These are phyloP conservation scores for Cladosporium sp. DNA, from an alignment of 2,329 filamentous ascomycete genomes.

Conservation along the genomic window DNA sequence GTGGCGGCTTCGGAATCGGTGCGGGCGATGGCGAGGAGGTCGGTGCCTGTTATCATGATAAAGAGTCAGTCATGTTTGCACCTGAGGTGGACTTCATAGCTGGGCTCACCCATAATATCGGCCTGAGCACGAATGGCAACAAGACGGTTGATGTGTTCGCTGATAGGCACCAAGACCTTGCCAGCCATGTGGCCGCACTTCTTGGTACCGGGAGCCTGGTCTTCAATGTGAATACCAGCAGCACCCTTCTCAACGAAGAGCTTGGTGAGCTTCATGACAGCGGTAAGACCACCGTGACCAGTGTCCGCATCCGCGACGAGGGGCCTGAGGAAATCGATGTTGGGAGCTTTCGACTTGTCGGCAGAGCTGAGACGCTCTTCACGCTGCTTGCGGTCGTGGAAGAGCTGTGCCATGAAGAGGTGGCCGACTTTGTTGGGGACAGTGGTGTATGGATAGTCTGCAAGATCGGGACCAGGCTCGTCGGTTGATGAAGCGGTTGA, in stretches of 20 bases:
- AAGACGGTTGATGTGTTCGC: conserved; percentile 95
- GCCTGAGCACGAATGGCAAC: conserved; percentile 96
- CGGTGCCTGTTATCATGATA: conserved; percentile 52
- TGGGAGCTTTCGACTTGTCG: conserved; percentile 67
- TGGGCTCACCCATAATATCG: conserved; percentile 81
- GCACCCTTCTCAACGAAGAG: conserved; percentile 95
- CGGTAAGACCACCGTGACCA: conserved; percentile 94
- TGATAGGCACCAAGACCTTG: conserved; percentile 94
- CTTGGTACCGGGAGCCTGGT: conserved; percentile 96
- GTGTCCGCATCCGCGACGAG: conserved; percentile 97
- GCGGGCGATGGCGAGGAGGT: conserved; percentile 85
- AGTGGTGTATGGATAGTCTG: conserved; percentile 90
- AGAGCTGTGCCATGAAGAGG: conserved; percentile 96
- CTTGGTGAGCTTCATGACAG: conserved; percentile 99
- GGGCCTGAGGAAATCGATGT: conserved; percentile 89
- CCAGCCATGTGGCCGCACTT: conserved; percentile 99
- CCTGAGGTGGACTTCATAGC: not conserved
- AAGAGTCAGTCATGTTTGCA: not conserved
- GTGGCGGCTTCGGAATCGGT: conserved; percentile 98
- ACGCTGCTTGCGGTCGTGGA: conserved; percentile 98
- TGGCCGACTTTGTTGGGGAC: conserved; percentile 98
- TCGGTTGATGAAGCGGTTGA: conserved; percentile 93
- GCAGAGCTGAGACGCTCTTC: conserved; percentile 82
- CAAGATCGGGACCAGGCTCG: conserved; percentile 94
- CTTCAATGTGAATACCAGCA: conserved; percentile 97